A percentile compares a stretch with the other conserved stretches of the same genome.
Conservation (phyloP, 2,329 filamentous ascomycete species). For the Fusarium robinianum region DNA sequence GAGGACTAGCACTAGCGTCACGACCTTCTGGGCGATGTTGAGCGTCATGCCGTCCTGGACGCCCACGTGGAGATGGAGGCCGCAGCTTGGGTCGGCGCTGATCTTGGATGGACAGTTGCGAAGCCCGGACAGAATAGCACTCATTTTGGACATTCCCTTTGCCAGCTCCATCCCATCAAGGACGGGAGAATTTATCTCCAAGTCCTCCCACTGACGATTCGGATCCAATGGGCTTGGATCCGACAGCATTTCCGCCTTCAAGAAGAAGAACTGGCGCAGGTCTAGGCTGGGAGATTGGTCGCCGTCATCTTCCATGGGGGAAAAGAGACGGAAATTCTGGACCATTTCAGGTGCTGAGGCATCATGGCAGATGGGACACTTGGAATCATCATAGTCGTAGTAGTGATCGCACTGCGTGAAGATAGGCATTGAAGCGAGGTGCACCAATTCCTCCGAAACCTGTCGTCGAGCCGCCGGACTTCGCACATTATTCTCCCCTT, state of each 20-base stretch:
- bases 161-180: conserved; percentile 23
- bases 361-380: conserved; percentile 9
- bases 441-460: too few relatives aligned
- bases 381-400: not conserved
- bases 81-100: conserved; percentile 25
- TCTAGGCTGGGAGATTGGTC: too few relatives aligned
- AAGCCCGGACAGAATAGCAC: conserved; percentile 11
- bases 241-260: conserved; percentile 24
- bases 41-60: conserved; percentile 29
- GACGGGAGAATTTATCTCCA: conserved; percentile 32
- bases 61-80: conserved; percentile 36
- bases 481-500: too few relatives aligned
- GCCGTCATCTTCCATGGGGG: too few relatives aligned
- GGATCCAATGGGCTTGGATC: rapidly evolving
- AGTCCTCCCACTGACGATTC: not conserved
- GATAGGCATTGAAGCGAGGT: too few relatives aligned
- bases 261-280: conserved; percentile 25
- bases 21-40: conserved; percentile 29
- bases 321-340: too few relatives aligned
- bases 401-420: conserved; percentile 6
- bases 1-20: conserved; percentile 26
- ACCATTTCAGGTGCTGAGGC: not conserved
- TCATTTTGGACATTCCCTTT: conserved; percentile 14
- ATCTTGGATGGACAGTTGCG: conserved; percentile 11
- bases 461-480: too few relatives aligned